Evolutionary conservation across 495 filamentous ascomycete genomes (phyloP).

Genomic region (Hypoxylon fuscum): DNA sequence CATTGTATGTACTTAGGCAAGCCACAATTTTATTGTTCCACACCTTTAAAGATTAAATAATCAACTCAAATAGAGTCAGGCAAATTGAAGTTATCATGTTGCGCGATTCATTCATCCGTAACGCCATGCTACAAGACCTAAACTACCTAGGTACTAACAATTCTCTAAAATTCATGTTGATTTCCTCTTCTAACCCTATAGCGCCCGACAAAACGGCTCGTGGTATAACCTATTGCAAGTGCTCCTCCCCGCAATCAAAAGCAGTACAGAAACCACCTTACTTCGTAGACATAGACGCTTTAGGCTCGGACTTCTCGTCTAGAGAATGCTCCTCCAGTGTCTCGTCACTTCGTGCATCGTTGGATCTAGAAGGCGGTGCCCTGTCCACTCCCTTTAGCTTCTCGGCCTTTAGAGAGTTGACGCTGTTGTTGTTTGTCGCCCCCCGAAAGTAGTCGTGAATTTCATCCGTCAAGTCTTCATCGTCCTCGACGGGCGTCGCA

Average conservation of each 20-base stretch:
- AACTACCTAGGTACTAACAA: not conserved
- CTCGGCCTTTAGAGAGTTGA: slow-evolving; percentile 36
- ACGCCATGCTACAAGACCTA: slow-evolving; percentile 32
- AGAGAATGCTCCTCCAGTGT: slow-evolving; percentile 11
- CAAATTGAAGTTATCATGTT: not conserved
- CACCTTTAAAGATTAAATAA: no score
- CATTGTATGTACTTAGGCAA: not conserved
- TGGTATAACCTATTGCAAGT: slow-evolving; percentile 9
- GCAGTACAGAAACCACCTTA: not conserved
- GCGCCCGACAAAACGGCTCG: slow-evolving; percentile 5
- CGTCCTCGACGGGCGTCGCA: slow-evolving; percentile 42
- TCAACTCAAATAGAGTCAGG: no score
- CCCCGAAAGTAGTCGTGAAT: slow-evolving; percentile 55
- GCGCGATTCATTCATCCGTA: slow-evolving; percentile 11
- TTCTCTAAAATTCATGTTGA: slow-evolving; percentile 7
- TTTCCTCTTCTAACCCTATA: slow-evolving; percentile 2
- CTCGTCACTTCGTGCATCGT: slow-evolving; percentile 16
- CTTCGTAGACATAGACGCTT: slow-evolving; percentile 1
- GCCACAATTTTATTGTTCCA: not conserved
- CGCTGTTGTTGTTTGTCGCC: slow-evolving; percentile 24
- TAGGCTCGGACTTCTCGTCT: slow-evolving; percentile 17
- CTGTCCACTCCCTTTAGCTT: slow-evolving; percentile 25
- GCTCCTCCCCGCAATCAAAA: not conserved
- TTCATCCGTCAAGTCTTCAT: slow-evolving; percentile 52
- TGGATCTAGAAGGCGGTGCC: slow-evolving; percentile 16